phyloP scores from a whole-genome alignment of 768 basidiomycete species.

The Boletus patriciae region DNA sequence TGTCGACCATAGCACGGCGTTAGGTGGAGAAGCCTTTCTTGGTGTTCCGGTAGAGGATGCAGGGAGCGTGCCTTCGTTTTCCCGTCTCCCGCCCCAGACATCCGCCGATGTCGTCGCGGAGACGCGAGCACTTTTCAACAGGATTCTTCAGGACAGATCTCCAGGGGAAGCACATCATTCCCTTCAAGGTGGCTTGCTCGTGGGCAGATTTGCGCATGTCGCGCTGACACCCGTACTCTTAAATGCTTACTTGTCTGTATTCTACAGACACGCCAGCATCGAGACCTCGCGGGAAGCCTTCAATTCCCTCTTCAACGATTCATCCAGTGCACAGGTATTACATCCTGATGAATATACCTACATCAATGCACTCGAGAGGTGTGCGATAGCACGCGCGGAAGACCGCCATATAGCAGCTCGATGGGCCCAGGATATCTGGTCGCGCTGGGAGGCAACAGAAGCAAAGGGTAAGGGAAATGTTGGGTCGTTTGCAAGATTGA shows the following conservation, averaged over 20 bases:
- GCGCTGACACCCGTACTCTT: conserved; percentile 59
- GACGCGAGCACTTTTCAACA: conserved; percentile 60
- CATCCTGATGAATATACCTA: conserved; percentile 54
- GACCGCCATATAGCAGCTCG: conserved; percentile 49
- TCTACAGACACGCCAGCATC: conserved; percentile 59
- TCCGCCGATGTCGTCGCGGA: conserved; percentile 71
- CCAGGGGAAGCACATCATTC: background rate
- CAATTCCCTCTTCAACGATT: conserved; percentile 44
- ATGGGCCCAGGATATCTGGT: conserved; percentile 68
- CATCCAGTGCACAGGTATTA: conserved; percentile 25
- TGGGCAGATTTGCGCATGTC: conserved; percentile 56
- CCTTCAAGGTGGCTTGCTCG: conserved; percentile 9
- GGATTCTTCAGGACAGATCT: conserved; percentile 49
- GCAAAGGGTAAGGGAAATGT: conserved; percentile 26
- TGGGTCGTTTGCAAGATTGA: conserved; percentile 41
- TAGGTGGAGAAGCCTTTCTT: background rate
- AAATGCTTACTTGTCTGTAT: conserved; percentile 80
- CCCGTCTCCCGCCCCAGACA: conserved; percentile 70
- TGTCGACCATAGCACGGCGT: conserved; percentile 24
- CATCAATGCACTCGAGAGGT: conserved; percentile 68
- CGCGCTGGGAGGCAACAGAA: conserved; percentile 57
- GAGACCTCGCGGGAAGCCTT: conserved; percentile 51
- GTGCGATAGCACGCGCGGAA: conserved; percentile 41
- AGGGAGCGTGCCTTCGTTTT: conserved; percentile 23
- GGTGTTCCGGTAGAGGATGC: conserved; percentile 5